These are phyloP conservation scores for Pseudozyma hubeiensis DNA, from an alignment of 1,284 basidiomycete genomes.

Conservation along the genomic window DNA sequence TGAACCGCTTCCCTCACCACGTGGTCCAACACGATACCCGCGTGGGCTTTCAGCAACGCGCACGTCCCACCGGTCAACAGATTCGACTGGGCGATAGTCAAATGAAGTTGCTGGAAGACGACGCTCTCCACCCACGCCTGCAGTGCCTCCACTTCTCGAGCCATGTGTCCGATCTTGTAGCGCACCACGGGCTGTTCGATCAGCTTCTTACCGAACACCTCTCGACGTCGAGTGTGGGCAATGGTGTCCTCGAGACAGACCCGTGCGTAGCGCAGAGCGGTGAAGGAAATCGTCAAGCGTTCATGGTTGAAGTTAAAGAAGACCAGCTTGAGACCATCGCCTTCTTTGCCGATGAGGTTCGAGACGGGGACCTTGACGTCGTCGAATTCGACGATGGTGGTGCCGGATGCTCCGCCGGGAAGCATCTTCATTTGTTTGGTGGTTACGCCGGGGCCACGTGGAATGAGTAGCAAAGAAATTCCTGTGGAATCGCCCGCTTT, in stretches of 20 bases:
- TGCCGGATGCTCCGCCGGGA: slow-evolving; percentile 64
- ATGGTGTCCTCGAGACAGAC: slow-evolving; percentile 58
- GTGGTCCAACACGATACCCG: slow-evolving; percentile 58
- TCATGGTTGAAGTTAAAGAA: slow-evolving; percentile 58
- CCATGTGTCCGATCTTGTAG: slow-evolving; percentile 63
- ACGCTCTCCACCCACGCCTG: slow-evolving; percentile 57
- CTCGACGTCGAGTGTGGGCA: slow-evolving; percentile 46
- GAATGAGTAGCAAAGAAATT: slow-evolving; percentile 68
- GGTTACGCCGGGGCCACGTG: slow-evolving; percentile 48
- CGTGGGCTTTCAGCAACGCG: slow-evolving; percentile 60
- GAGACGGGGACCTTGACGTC: slow-evolving; percentile 66
- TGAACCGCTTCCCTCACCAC: slow-evolving; percentile 53
- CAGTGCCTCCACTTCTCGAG: slow-evolving; percentile 59
- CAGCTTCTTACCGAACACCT: slow-evolving; percentile 58
- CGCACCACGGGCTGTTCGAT: slow-evolving; percentile 64
- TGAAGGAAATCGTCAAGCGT: slow-evolving; percentile 54
- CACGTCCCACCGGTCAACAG: slow-evolving; percentile 54
- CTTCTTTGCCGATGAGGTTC: slow-evolving; percentile 67
- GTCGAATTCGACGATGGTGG: slow-evolving; percentile 68
- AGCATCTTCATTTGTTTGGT: slow-evolving; percentile 67
- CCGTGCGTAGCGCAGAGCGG: slow-evolving; percentile 51
- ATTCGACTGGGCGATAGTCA: slow-evolving; percentile 49
- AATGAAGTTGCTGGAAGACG: slow-evolving; percentile 52
- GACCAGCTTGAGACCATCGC: slow-evolving; percentile 53
- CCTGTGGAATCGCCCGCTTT: slow-evolving; percentile 68